These are phyloP conservation scores for Eucalyptus urophylla DNA, from an alignment of 345 rosid genomes.

Conservation along the genomic window DNA sequence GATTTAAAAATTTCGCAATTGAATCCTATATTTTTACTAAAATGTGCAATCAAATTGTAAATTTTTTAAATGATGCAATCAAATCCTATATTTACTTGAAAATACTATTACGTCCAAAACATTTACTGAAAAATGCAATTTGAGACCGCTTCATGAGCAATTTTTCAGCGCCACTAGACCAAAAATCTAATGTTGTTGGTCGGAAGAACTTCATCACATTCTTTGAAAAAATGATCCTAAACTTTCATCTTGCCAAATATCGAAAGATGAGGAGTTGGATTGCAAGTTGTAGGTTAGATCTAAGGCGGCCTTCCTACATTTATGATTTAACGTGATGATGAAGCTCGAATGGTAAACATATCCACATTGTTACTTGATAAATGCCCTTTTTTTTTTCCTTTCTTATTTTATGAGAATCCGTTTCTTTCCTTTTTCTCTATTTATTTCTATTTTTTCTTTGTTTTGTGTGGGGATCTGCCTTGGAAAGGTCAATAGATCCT, in stretches of 20 bases:
- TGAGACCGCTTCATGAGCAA: not conserved
- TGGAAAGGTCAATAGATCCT: not conserved
- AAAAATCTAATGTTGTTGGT: not conserved
- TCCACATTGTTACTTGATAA: not conserved
- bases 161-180: not conserved
- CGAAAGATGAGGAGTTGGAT: not conserved
- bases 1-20: too few relatives aligned
- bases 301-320: not conserved
- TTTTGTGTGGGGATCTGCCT: not conserved
- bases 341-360: not conserved
- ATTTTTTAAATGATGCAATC: not conserved
- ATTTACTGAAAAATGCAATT: not conserved
- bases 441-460: not conserved
- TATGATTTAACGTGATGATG: not conserved
- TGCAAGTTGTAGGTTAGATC: not conserved
- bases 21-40: not conserved
- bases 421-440: not conserved
- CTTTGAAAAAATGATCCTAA: not conserved
- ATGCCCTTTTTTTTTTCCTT: not conserved
- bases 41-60: not conserved
- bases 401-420: too few relatives aligned
- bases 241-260: not conserved
- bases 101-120: too few relatives aligned
- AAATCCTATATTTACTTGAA: not conserved
- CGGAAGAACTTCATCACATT: not conserved